Evolutionary conservation across 352 stramenopile species (phyloP), one percentile per base, ranked within the genome.

Genomic region (Globisporangium barbulae): DNA sequence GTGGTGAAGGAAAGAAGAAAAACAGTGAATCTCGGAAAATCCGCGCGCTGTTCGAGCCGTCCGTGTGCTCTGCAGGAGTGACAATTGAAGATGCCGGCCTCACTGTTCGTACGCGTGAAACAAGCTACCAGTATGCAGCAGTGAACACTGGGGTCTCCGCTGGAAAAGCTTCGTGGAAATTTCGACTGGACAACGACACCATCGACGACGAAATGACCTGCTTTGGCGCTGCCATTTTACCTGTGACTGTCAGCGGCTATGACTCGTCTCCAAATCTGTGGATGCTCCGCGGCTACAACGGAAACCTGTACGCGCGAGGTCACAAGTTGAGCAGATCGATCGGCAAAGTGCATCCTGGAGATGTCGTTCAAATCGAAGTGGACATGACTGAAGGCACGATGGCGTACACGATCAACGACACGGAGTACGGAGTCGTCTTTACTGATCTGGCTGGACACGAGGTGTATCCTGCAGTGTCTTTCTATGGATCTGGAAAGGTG

Each of bases 201-300:
- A 77, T 90, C 22, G 92, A 96, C 53, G 91, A 97, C 45, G 91
- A 97, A 66, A 97, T 95, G 86, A 97, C 87, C 41, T 96, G 91
- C 42, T 97, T 97, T 72, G 91, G 91, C 54, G 91, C 91, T 28
- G 88, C 89, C 6, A 94, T 94, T 50, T 73, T 97, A 30, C 91
- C 89, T 53, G 84, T 97, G 48, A 91, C 82, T 30, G 86, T 93
- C 1, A 93, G 85, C 33, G 90, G 89, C 35, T 97, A 97, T 56
- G 92, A 97, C 59, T 96, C 90, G 15, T 97, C 88, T 25, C 85
- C 89, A 9, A 96, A 80, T 68, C 65, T 97, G 35, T 97, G 91
- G 91, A 97, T 97, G 91, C 65, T 96, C 2, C 79, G 91, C 50
- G 88, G 89, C 7, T 97, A 97, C 72, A 97, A 97, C 45, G 91